Evolutionary conservation across 352 stramenopile species (phyloP), one percentile per base, ranked within the genome.

Genomic region (Elongisporangium anandrum): DNA sequence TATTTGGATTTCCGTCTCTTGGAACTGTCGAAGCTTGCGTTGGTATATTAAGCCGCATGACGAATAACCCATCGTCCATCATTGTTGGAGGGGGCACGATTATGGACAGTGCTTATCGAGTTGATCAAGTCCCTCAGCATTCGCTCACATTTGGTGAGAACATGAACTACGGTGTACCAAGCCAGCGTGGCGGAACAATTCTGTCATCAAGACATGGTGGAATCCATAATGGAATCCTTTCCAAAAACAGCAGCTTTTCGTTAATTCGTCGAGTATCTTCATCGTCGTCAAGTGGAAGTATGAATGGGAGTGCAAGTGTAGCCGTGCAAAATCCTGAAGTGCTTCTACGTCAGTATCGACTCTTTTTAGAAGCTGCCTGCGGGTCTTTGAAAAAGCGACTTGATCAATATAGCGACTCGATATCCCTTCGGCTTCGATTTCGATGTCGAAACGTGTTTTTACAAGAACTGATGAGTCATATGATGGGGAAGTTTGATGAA

Each of bases 391-490:
- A 90, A 59, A 82, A 80, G 61, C 61, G 64, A 2, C 68, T 92
- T 26, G 69, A 79, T 48, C 65, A 86, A 24, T 88, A 92, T 52
- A 69, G 75, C 8, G 84, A 94, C 19, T 61, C 81, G 1, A 63
- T 87, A 12, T 92, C 81, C 54, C 57, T 94, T 29, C 74, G 81
- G 15, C 77, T 94, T 26, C 80, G 84, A 1, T 94, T 88, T 52
- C 76, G 84, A 52, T 90, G 84, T 50, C 79, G 82, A 15, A 94
- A 88, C 45, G 67, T 77, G 22, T 94, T 94, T 48, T 65, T 94
- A 52, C 84, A 94, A 70, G 84, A 94, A 54, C 62, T 94, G 2
- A 90, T 94, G 78, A 92, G 79, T 55, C 81, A 92, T 61, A 75
- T 92, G 49, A 64, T 76, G 20, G 81, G 81, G 10, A 90, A 73